Evolutionary conservation across 1,284 basidiomycete species (phyloP).

Genomic region (Ustilago bromivora): DNA sequence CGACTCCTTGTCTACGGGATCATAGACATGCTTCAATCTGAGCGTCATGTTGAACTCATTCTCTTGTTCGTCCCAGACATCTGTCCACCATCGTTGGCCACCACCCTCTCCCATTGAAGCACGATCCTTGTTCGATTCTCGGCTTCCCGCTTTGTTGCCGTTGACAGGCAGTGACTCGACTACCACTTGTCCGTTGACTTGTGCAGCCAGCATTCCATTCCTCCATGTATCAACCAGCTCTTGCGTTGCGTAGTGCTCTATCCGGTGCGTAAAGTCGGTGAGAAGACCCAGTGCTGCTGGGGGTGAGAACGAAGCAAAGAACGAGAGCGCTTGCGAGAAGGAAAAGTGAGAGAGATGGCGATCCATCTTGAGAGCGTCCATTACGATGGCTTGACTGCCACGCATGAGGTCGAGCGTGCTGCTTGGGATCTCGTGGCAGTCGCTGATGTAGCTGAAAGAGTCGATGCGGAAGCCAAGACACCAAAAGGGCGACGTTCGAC

Average conservation of each 20-base stretch:
- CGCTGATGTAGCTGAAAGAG: conserved; percentile 65
- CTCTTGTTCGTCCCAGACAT: conserved; percentile 54
- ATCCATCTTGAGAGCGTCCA: conserved; percentile 64
- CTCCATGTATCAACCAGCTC: conserved; percentile 39
- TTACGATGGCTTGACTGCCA: conserved; percentile 56
- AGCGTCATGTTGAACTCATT: conserved; percentile 47
- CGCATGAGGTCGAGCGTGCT: conserved; percentile 41
- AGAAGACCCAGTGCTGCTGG: conserved; percentile 51
- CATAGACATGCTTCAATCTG: conserved; percentile 9
- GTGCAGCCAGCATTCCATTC: conserved; percentile 35
- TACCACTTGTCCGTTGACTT: conserved; percentile 8
- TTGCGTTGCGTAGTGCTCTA: conserved; percentile 59
- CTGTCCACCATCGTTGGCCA: conserved; percentile 51
- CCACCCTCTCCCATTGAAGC: conserved; percentile 41
- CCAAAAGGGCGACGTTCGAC: conserved; percentile 49
- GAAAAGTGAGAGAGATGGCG: conserved; percentile 63
- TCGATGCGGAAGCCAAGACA: conserved; percentile 65
- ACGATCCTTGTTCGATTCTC: not conserved
- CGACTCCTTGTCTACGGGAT: not conserved
- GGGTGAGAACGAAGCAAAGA: conserved; percentile 33
- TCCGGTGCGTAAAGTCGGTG: conserved; percentile 63
- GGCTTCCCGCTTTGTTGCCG: not conserved
- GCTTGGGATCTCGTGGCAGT: conserved; percentile 59
- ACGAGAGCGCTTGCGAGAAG: conserved; percentile 60
- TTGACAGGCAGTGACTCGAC: not conserved